phyloP scores from a whole-genome alignment of 345 rosid species.

The Dimocarpus longan region DNA sequence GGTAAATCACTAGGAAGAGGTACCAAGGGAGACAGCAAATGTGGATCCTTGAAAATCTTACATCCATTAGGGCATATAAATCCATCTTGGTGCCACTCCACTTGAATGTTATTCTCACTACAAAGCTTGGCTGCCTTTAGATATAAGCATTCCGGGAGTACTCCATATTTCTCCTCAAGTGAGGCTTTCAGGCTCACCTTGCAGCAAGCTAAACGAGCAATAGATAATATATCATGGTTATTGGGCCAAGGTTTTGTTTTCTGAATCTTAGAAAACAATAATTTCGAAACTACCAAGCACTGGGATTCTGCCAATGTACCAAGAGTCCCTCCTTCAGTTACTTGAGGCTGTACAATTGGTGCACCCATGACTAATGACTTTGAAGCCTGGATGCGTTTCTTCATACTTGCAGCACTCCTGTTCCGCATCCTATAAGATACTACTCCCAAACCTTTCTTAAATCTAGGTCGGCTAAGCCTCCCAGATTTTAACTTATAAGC shows the following conservation, averaged over 20 bases:
- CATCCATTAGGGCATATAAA: slow-evolving; percentile 84
- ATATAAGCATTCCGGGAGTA: slow-evolving; percentile 70
- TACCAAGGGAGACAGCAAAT: slow-evolving; percentile 37
- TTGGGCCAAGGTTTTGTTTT: slow-evolving; percentile 88
- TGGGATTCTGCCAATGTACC: slow-evolving; percentile 63
- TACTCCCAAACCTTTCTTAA: slow-evolving; percentile 84
- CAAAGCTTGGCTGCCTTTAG: slow-evolving; percentile 95
- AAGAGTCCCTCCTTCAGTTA: slow-evolving; percentile 37
- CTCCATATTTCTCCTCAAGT: slow-evolving; percentile 73
- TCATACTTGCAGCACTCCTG: slow-evolving; percentile 61
- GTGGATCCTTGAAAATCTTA: slow-evolving; percentile 50
- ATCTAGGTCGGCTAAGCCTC: slow-evolving; percentile 83
- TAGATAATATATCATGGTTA: slow-evolving; percentile 74
- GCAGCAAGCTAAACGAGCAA: slow-evolving; percentile 90
- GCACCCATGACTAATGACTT: slow-evolving; percentile 46
- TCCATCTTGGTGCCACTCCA: slow-evolving; percentile 86
- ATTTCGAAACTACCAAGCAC: slow-evolving; percentile 67
- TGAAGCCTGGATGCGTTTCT: slow-evolving; percentile 74
- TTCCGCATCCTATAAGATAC: slow-evolving; percentile 77
- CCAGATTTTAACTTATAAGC: slow-evolving; percentile 87
- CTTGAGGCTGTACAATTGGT: slow-evolving; percentile 40
- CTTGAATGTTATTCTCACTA: slow-evolving; percentile 81
- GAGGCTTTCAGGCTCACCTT: slow-evolving; percentile 73
- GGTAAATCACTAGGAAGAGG: slow-evolving; percentile 44
- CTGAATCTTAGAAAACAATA: slow-evolving; percentile 64